Percentiles rank a stretch among this genome's conserved stretches.
Conservation (phyloP, 208 protist species). For the Polymyxa betae region DNA sequence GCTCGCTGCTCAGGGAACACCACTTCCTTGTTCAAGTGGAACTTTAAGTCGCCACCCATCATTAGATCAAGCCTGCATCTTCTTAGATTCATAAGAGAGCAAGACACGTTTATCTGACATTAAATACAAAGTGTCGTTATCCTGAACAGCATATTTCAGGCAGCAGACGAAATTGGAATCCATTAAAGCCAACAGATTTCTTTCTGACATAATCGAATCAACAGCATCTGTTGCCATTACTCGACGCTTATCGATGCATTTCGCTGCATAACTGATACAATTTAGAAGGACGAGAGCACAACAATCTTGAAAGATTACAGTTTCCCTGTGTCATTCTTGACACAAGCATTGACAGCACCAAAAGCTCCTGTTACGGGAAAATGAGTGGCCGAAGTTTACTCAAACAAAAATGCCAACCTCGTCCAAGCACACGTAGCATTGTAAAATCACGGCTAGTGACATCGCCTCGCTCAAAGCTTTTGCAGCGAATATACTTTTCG, state of each 20-base stretch:
- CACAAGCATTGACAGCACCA: slow-evolving; percentile 57
- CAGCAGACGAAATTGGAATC: slow-evolving; percentile 44
- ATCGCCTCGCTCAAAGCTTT: slow-evolving; percentile 9
- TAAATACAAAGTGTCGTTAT: slow-evolving; percentile 57
- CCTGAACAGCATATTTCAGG: slow-evolving; percentile 61
- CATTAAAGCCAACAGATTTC: slow-evolving; percentile 52
- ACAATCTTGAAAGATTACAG: not conserved
- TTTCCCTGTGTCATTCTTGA: slow-evolving; percentile 59
- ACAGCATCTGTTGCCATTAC: slow-evolving; percentile 48
- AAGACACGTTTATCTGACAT: slow-evolving; percentile 51
- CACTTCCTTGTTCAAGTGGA: slow-evolving; percentile 54
- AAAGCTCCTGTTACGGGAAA: slow-evolving; percentile 32
- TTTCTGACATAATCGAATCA: slow-evolving; percentile 51
- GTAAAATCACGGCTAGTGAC: slow-evolving; percentile 54
- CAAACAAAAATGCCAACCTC: not conserved
- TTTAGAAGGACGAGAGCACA: not conserved
- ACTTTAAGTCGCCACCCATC: slow-evolving; percentile 61
- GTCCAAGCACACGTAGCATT: slow-evolving; percentile 56
- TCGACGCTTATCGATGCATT: slow-evolving; percentile 52
- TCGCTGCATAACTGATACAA: slow-evolving; percentile 56
- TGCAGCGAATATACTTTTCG: slow-evolving; percentile 51
- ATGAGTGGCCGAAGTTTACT: not conserved
- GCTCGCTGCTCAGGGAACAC: slow-evolving; percentile 36
- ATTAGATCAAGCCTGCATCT: slow-evolving; percentile 39
- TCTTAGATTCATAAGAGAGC: not conserved